Base-by-base conservation (phyloP, 2,329 filamentous ascomycete species). In the Diplodia intermedia region DNA sequence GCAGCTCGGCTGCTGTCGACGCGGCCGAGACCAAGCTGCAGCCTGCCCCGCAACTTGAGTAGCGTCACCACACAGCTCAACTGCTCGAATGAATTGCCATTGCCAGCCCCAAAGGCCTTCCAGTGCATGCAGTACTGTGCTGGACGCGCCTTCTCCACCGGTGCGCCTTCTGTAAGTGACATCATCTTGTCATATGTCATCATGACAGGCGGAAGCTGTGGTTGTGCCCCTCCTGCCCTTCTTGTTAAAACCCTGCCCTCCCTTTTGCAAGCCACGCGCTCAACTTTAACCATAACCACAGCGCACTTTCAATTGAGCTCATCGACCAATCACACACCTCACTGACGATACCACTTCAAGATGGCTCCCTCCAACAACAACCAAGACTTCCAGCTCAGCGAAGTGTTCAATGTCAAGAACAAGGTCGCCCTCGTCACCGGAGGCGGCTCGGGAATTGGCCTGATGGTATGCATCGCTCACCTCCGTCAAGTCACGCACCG, bases 381-480 rank as follows among this genome's bases (percentile, higher is more conserved):
- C 68, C 71, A 73, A 29, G 75, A 79, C 52, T 71, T 79, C 52
- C 71, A 75, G 70, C 72, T 78, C 23, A 70, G 70, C 50, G 69
- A 75, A 53, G 74, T 79, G 36, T 79, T 79, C 71, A 74, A 77
- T 72, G 76, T 79, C 69, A 79, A 79, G 69, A 74, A 74, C 72
- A 78, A 78, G 69, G 75, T 79, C 7, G 81, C 80, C 11, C 72
- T 83, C 20, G 76, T 82, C 2, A 81, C 80, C 2, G 82, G 82
- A 43, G 82, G 81, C 63, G 82, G 82, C 47, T 79, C 77, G 7
- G 82, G 82, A 14, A 84, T 84, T 69, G 82, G 82, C 26, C 71
- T 84, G 68, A 84, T 84, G 82, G 60, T 53, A 14, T 23, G 47
- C 18, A 2, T 75, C 57, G 3, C 31, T 49, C 31, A 43, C 8